These are phyloP conservation scores for Aethionema arabicum DNA, from an alignment of 345 rosid species.

Conservation along the genomic window DNA sequence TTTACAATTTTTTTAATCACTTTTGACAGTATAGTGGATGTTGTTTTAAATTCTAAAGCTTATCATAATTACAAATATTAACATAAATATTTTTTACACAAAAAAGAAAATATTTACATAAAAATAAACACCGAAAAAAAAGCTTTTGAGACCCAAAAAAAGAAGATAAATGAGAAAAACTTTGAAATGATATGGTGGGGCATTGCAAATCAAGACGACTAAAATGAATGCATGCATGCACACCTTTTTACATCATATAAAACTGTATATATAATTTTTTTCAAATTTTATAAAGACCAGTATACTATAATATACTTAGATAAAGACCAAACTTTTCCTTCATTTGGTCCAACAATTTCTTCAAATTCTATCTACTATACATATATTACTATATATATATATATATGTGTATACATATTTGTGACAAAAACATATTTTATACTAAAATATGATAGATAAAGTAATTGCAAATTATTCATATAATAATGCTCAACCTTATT, in stretches of 20 bases:
- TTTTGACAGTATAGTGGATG: constrained; percentile 3
- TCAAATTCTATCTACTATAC: background rate
- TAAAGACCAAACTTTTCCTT: background rate
- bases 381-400: too few relatives aligned
- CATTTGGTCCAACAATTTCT: background rate
- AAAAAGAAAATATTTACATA: background rate
- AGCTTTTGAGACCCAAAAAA: background rate
- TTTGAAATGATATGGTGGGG: constrained; percentile 12
- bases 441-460: too few relatives aligned
- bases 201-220: constrained; percentile 15
- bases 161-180: background rate
- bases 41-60: background rate
- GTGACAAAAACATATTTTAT: too few relatives aligned
- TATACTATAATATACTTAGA: background rate
- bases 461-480: too few relatives aligned
- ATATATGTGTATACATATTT: too few relatives aligned
- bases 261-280: too few relatives aligned
- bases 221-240: constrained; percentile 22
- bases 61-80: constrained; percentile 5
- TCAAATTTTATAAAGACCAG: too few relatives aligned
- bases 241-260: background rate
- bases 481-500: too few relatives aligned
- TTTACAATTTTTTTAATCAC: background rate
- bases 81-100: background rate
- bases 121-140: background rate